A percentile compares a stretch with the other conserved stretches of the same genome.
Conservation (phyloP, 2,329 filamentous ascomycete species). For the Colletotrichum tropicicola region DNA sequence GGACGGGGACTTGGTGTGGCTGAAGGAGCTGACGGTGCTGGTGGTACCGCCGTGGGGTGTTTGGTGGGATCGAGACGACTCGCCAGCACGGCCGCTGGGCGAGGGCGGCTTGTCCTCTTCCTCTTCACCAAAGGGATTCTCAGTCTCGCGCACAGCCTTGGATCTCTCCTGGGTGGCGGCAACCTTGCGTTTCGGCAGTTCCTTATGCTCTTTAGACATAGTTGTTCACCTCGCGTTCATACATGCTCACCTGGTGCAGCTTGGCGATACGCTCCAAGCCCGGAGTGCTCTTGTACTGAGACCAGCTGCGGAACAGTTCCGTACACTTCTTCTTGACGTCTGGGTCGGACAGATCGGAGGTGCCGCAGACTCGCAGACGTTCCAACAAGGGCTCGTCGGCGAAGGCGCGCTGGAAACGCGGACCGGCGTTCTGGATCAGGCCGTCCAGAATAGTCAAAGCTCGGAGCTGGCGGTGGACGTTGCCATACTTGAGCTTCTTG, state of each 20-base stretch:
- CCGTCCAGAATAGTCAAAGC: conserved; percentile 90
- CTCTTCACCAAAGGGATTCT: conserved; percentile 75
- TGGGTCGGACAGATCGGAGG: conserved; percentile 83
- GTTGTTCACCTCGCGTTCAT: background rate
- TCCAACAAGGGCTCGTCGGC: conserved; percentile 92
- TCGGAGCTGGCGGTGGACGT: conserved; percentile 88
- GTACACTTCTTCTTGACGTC: conserved; percentile 91
- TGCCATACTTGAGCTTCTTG: conserved; percentile 99
- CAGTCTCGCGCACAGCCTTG: conserved; percentile 84
- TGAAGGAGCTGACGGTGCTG: conserved; percentile 26
- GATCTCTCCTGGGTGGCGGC: conserved; percentile 80
- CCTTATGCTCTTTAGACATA: conserved; percentile 43
- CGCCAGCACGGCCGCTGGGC: conserved; percentile 30
- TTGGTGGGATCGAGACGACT: conserved; percentile 37
- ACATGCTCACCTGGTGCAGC: conserved; percentile 69
- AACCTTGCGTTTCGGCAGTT: conserved; percentile 74
- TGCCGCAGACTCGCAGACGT: conserved; percentile 86
- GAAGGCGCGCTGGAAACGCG: conserved; percentile 86
- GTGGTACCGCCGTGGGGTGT: conserved; percentile 34
- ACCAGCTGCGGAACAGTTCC: conserved; percentile 87
- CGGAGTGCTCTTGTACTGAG: conserved; percentile 82
- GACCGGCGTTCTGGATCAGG: conserved; percentile 92
- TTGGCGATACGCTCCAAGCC: conserved; percentile 83
- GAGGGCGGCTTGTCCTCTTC: conserved; percentile 60
- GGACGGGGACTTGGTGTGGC: conserved; percentile 48